Conservation (phyloP, 257 asterid genomes). For the Lycium barbarum region DNA sequence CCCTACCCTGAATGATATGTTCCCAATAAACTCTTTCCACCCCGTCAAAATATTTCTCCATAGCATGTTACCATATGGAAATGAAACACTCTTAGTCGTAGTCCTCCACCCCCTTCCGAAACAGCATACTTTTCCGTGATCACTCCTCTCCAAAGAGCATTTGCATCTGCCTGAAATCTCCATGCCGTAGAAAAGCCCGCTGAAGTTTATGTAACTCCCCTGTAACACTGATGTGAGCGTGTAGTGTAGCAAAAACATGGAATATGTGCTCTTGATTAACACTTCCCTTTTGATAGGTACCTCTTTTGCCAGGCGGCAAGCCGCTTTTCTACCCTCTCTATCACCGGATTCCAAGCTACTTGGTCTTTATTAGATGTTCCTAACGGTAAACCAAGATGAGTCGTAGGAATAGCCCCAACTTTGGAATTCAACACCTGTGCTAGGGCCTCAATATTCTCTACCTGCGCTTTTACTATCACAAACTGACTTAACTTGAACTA, state of each 20-base stretch:
- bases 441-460: conserved; percentile 17
- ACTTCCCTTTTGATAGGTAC: not conserved
- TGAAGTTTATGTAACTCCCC: not conserved
- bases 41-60: not conserved
- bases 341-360: not conserved
- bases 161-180: not conserved
- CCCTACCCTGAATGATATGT: not conserved
- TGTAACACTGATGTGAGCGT: not conserved
- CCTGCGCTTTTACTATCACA: not conserved
- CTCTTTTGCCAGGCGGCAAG: not conserved
- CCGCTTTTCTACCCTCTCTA: not conserved
- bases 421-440: not conserved
- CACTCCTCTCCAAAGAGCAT: conserved; percentile 1
- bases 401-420: not conserved
- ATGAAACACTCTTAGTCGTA: not conserved
- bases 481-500: not conserved
- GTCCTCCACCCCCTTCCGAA: not conserved
- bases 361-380: not conserved
- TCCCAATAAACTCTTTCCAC: not conserved
- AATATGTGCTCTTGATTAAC: not conserved
- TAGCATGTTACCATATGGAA: not conserved
- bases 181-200: not conserved
- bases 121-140: not conserved
- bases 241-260: not conserved
- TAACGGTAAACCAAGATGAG: not conserved